Evolutionary conservation across 495 filamentous ascomycete species (phyloP).

Genomic region (Baudoinia panamericana): DNA sequence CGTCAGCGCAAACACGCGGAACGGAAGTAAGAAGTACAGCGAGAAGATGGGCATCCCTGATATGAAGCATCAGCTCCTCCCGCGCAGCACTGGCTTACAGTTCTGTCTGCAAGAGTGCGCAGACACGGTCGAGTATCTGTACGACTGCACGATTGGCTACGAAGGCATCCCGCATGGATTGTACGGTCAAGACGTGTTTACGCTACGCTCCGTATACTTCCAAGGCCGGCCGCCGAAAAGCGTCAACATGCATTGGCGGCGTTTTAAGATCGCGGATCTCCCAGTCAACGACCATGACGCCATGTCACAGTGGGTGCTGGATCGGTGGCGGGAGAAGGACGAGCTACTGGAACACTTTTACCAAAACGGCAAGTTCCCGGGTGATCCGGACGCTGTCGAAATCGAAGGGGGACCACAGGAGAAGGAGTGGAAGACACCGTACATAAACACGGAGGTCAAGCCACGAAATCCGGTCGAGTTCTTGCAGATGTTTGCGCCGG

Average conservation of each 20-base stretch:
- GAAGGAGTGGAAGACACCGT: conserved; percentile 32
- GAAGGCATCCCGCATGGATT: conserved; percentile 62
- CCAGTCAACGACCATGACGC: conserved; percentile 47
- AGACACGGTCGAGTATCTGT: conserved; percentile 62
- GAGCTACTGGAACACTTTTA: conserved; percentile 57
- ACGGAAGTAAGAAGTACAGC: conserved; percentile 52
- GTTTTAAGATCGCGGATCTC: conserved; percentile 52
- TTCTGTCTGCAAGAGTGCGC: conserved; percentile 63
- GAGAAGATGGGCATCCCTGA: conserved; percentile 54
- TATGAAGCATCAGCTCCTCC: conserved; percentile 53
- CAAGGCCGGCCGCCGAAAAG: conserved; percentile 67
- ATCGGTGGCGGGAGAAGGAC: conserved; percentile 73
- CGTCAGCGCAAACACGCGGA: conserved; percentile 49
- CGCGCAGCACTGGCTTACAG: conserved; percentile 60
- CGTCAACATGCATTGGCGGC: conserved; percentile 75
- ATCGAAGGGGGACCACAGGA: conserved; percentile 23
- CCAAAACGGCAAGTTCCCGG: conserved; percentile 56
- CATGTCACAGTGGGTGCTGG: conserved; percentile 62
- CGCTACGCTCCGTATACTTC: conserved; percentile 57
- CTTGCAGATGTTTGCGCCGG: conserved; percentile 28
- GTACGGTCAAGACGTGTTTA: conserved; percentile 67
- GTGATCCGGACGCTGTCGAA: conserved; percentile 36
- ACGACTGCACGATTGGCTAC: conserved; percentile 77
- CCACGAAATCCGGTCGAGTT: conserved; percentile 36
- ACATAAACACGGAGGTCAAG: conserved; percentile 46